phyloP scores from a whole-genome alignment of 192 early-diverging fungal genomes.

The Phycomyces nitens region DNA sequence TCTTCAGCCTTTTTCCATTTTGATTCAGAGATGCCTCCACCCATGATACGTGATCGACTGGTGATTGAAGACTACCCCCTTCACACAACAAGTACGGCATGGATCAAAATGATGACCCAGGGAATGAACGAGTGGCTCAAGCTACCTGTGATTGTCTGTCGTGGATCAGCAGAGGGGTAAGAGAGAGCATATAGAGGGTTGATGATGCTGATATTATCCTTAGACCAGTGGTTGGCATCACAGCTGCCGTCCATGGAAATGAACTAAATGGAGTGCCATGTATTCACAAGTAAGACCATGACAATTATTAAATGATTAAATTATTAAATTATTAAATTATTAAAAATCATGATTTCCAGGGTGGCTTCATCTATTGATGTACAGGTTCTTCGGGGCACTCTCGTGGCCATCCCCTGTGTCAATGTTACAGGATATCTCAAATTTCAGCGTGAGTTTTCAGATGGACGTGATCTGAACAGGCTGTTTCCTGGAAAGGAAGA shows the following conservation, averaged over 20 bases:
- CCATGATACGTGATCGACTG: slow-evolving; percentile 50
- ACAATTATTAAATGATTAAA: no score
- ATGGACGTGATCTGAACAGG: slow-evolving; percentile 86
- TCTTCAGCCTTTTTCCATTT: slow-evolving; percentile 37
- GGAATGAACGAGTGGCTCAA: slow-evolving; percentile 59
- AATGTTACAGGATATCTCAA: slow-evolving; percentile 82
- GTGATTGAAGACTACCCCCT: slow-evolving; percentile 55
- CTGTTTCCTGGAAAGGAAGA: slow-evolving; percentile 71
- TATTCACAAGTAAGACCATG: slow-evolving; percentile 58
- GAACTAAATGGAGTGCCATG: slow-evolving; percentile 89
- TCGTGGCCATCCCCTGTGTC: slow-evolving; percentile 82
- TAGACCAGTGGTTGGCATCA: slow-evolving; percentile 39
- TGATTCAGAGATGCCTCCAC: slow-evolving; percentile 57
- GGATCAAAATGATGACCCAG: slow-evolving; percentile 70
- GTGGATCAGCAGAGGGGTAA: slow-evolving; percentile 29
- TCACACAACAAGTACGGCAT: slow-evolving; percentile 51
- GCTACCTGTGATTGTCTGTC: slow-evolving; percentile 31
- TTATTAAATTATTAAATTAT: no score
- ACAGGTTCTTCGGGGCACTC: slow-evolving; percentile 67
- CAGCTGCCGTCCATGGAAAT: slow-evolving; percentile 88
- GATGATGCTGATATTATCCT: background rate
- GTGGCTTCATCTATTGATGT: slow-evolving; percentile 76
- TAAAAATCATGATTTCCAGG: background rate
- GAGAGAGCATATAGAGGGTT: background rate
- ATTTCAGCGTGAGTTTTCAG: slow-evolving; percentile 76